These are phyloP conservation scores for Pseudogymnoascus sp. DNA, from an alignment of 2,329 filamentous ascomycete species.

Conservation along the genomic window DNA sequence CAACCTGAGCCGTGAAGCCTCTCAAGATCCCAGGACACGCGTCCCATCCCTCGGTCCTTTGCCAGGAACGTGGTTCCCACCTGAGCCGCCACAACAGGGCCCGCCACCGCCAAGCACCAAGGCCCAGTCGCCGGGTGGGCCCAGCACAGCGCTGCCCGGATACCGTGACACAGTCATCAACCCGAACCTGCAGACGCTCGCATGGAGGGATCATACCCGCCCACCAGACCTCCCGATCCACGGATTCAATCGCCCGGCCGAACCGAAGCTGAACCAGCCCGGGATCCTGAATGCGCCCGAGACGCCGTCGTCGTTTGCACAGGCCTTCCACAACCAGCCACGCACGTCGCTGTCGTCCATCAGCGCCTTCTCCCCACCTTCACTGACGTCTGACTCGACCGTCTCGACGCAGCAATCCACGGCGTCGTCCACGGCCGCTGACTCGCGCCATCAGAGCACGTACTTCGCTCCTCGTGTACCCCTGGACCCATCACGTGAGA, in stretches of 20 bases:
- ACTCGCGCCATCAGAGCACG: constrained; percentile 18
- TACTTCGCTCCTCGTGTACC: constrained; percentile 25
- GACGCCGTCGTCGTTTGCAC: constrained; percentile 10
- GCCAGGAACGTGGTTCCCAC: not conserved
- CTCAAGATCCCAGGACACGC: not conserved
- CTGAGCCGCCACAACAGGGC: not conserved
- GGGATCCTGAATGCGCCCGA: constrained; percentile 15
- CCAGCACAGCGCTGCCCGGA: constrained; percentile 16
- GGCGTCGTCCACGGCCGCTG: constrained; percentile 21
- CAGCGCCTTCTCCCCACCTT: constrained; percentile 19
- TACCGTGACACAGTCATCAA: constrained; percentile 26
- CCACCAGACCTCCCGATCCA: constrained; percentile 15
- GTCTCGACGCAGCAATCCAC: constrained; percentile 16
- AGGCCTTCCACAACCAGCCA: constrained; percentile 19
- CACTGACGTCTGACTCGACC: constrained; percentile 25
- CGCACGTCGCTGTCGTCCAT: constrained; percentile 19
- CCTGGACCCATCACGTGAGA: constrained; percentile 24
- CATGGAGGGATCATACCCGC: constrained; percentile 24
- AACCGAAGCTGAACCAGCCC: constrained; percentile 14
- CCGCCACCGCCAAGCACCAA: not conserved
- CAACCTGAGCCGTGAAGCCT: not conserved
- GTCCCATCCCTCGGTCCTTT: not conserved
- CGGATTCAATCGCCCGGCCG: constrained; percentile 15
- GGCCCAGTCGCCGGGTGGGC: not conserved
- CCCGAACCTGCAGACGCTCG: constrained; percentile 16